Conservation (phyloP, 2,329 filamentous ascomycete genomes). For the Clonostachys chloroleuca region DNA sequence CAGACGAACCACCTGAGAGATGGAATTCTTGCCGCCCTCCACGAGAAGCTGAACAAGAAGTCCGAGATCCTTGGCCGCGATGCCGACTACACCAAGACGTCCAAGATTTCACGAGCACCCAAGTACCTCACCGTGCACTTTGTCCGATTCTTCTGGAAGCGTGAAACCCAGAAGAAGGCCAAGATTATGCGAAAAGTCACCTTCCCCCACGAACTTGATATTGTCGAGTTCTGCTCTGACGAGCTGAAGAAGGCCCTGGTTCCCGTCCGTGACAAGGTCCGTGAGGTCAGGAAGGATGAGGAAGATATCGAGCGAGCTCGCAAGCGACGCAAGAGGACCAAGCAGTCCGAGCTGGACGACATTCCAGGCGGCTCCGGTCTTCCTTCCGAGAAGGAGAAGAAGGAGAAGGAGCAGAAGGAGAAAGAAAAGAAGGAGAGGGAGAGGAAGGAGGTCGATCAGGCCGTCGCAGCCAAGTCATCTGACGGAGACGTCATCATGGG, state of each 20-base stretch:
- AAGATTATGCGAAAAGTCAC: constrained; percentile 99
- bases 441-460: constrained; percentile 25
- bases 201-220: constrained; percentile 89
- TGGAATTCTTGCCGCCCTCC: constrained; percentile 75
- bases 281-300: constrained; percentile 92
- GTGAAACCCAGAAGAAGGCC: constrained; percentile 93
- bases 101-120: constrained; percentile 83
- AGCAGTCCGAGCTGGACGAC: constrained; percentile 39
- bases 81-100: constrained; percentile 83
- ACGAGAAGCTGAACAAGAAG: constrained; percentile 87
- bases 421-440: constrained; percentile 37
- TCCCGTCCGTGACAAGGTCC: constrained; percentile 93
- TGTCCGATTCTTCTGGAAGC: constrained; percentile 97
- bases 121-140: constrained; percentile 98
- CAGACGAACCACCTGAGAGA: constrained; percentile 88
- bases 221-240: constrained; percentile 93
- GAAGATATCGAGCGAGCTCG: constrained; percentile 86
- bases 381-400: constrained; percentile 45
- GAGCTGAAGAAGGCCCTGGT: constrained; percentile 77
- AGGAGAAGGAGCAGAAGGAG: constrained; percentile 44
- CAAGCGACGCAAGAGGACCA: constrained; percentile 78
- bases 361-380: constrained; percentile 39
- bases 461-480: constrained; percentile 17
- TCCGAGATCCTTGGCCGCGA: constrained; percentile 75
- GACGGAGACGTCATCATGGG: constrained; percentile 73